These are phyloP conservation scores for Phialocephala sp. DNA, from an alignment of 2,329 filamentous ascomycete genomes.

Conservation along the genomic window DNA sequence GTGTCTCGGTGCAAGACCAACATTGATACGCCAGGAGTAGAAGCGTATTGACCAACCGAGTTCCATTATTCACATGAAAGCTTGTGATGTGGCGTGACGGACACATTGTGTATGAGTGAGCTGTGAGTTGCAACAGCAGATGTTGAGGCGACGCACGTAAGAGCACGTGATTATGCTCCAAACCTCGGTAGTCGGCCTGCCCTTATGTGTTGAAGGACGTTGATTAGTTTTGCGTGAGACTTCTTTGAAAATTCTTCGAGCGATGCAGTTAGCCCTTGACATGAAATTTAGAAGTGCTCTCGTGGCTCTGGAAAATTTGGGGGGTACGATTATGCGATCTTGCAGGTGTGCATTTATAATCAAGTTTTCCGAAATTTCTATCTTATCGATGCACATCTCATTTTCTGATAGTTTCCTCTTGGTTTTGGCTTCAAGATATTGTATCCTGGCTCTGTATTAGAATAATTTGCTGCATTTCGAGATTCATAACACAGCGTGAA, in stretches of 20 bases:
- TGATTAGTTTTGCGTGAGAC: neutral
- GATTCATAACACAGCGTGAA: no score
- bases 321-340: neutral
- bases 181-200: neutral
- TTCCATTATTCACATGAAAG: neutral
- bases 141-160: neutral
- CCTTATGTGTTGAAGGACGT: neutral
- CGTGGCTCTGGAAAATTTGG: neutral
- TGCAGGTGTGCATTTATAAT: neutral
- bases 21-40: neutral
- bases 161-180: neutral
- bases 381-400: no score
- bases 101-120: neutral
- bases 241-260: no score
- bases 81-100: constrained; percentile 1
- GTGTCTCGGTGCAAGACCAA: neutral
- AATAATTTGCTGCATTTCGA: no score
- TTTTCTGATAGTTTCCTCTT: no score
- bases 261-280: no score
- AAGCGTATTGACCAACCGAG: neutral
- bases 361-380: no score
- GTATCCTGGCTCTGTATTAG: no score
- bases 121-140: neutral
- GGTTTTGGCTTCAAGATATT: no score
- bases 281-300: no score